Conservation (phyloP, 129 eudicot genomes). For the Flaveria trinervia region DNA sequence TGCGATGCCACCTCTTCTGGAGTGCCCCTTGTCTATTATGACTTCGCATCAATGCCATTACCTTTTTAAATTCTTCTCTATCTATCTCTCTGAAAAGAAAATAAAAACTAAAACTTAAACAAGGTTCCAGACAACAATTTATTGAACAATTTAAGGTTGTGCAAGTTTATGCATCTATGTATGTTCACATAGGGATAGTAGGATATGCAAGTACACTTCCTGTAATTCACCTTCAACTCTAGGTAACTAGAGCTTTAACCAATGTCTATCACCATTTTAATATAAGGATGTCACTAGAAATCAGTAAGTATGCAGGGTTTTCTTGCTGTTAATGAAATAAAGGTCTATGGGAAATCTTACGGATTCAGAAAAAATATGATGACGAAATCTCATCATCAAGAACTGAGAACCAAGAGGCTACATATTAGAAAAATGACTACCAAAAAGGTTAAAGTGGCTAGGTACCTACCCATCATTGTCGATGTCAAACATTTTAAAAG, state of each 20-base stretch:
- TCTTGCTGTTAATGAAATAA: neutral
- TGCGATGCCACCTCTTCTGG: conserved; percentile 61
- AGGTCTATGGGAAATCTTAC: neutral
- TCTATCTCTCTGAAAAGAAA: conserved; percentile 58
- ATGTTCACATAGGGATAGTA: neutral
- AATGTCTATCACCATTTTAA: neutral
- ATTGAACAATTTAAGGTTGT: neutral
- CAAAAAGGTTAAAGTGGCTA: conserved; percentile 9
- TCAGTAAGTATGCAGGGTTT: neutral
- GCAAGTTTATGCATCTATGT: neutral
- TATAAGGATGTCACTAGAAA: neutral
- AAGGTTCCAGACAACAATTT: neutral
- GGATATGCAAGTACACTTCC: neutral
- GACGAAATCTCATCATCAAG: neutral
- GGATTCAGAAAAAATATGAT: neutral
- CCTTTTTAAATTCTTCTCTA: conserved; percentile 72
- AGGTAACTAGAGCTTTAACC: neutral
- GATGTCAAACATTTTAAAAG: conserved; percentile 63
- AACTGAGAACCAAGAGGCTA: neutral
- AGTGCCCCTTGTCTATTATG: conserved; percentile 79
- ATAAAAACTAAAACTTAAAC: neutral
- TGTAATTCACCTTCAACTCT: neutral
- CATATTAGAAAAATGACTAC: neutral
- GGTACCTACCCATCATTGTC: conserved; percentile 54
- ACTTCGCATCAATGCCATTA: conserved; percentile 81